phyloP scores from a whole-genome alignment of 805 yeast genomes.

The Pichia californica region DNA sequence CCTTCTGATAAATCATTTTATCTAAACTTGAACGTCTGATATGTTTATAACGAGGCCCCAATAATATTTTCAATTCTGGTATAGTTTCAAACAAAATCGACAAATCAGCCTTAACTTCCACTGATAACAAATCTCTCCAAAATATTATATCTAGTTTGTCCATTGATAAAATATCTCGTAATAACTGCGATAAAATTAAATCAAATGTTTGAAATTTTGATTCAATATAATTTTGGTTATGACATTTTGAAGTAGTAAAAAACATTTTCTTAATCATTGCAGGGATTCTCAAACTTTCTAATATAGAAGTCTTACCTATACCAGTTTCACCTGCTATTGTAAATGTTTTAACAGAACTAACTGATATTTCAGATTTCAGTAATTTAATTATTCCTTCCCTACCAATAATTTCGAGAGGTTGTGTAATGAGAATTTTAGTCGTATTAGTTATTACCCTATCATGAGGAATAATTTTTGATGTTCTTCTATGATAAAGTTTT shows the following conservation, averaged over 20 bases:
- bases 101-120: constrained; percentile 36
- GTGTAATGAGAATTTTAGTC: background rate
- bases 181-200: constrained; percentile 24
- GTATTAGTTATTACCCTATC: background rate
- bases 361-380: constrained; percentile 20
- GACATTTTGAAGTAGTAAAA: constrained; percentile 26
- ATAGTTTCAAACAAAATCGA: constrained; percentile 34
- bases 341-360: constrained; percentile 21
- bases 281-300: constrained; percentile 33
- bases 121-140: constrained; percentile 37
- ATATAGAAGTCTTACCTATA: constrained; percentile 38
- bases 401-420: constrained; percentile 27
- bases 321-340: constrained; percentile 39
- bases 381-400: constrained; percentile 21
- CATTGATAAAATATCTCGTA: constrained; percentile 37
- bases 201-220: constrained; percentile 15
- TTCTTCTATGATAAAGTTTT: constrained; percentile 20
- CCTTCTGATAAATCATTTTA: constrained; percentile 27
- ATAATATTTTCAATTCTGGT: constrained; percentile 38
- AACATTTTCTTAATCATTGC: constrained; percentile 30
- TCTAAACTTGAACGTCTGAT: constrained; percentile 16
- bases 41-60: constrained; percentile 36
- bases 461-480: constrained; percentile 6
- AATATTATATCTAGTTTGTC: constrained; percentile 29
- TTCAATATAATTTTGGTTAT: constrained; percentile 22